A percentile compares a stretch with the other conserved stretches of the same genome.
Evolutionary conservation across 108 stramenopile genomes (phyloP).

Genomic region (Nannochloropsis oceanica): DNA sequence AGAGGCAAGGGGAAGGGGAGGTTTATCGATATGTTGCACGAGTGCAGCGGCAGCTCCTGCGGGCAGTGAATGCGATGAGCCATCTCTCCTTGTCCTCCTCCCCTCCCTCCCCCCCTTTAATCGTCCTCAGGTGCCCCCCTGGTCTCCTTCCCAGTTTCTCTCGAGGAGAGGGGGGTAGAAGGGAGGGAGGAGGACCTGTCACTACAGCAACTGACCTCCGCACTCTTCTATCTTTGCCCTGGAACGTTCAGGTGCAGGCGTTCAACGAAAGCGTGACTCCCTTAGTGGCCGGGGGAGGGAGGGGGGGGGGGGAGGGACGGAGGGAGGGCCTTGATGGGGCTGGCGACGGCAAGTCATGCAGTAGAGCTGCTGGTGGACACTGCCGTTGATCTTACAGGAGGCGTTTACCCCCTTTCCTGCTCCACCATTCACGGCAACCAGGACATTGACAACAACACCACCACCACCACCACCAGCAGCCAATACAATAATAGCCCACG

Average conservation of each 20-base stretch:
- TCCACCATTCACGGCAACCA: neutral
- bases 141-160: neutral
- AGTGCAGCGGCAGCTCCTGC: neutral
- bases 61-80: neutral
- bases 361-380: neutral
- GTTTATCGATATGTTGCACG: neutral
- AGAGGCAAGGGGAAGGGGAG: neutral
- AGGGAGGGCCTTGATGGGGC: neutral
- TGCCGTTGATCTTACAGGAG: neutral
- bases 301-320: neutral
- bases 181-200: neutral
- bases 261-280: neutral
- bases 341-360: neutral
- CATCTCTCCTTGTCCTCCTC: neutral
- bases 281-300: neutral
- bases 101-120: neutral
- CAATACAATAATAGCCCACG: neutral
- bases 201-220: neutral
- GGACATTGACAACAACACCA: too few species aligned
- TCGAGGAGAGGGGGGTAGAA: neutral
- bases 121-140: neutral
- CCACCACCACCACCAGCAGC: neutral
- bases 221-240: neutral
- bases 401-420: neutral
- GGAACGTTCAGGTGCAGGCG: neutral